Evolutionary conservation across 192 early-diverging fungal genomes (phyloP).

Genomic region (Backusella tarrabulga): DNA sequence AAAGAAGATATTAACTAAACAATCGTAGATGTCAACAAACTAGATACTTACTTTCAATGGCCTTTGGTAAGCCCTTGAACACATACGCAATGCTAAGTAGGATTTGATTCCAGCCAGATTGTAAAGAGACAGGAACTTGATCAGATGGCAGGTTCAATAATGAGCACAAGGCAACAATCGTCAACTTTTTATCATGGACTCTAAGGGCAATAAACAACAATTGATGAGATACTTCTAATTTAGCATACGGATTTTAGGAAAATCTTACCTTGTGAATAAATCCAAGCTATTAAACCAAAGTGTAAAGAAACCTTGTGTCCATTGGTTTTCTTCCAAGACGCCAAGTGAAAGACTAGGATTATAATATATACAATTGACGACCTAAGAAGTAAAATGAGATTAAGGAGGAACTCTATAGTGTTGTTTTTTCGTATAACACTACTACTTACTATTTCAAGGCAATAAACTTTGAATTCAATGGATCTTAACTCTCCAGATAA

Average conservation of each 20-base stretch:
- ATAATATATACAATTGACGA: conserved; percentile 87
- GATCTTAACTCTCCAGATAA: conserved; percentile 60
- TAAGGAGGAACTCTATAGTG: not conserved
- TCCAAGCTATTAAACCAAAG: conserved; percentile 69
- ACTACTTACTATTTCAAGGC: conserved; percentile 64
- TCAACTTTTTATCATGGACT: conserved; percentile 93
- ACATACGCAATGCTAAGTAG: conserved; percentile 65
- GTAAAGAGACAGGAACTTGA: conserved; percentile 71
- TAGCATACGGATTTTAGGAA: not conserved
- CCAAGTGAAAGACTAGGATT: conserved; percentile 74
- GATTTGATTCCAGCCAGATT: conserved; percentile 70
- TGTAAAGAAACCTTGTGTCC: conserved; percentile 75
- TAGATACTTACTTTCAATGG: conserved; percentile 52
- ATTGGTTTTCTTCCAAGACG: conserved; percentile 74
- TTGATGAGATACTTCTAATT: no score
- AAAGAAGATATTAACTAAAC: not conserved
- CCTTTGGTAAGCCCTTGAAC: conserved; percentile 72
- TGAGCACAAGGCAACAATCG: conserved; percentile 72
- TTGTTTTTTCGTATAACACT: not conserved
- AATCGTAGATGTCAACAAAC: not conserved
- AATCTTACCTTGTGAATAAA: conserved; percentile 52
- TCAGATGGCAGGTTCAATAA: conserved; percentile 68
- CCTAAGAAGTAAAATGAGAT: not conserved
- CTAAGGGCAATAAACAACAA: conserved; percentile 28
- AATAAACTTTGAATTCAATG: conserved; percentile 65